A percentile compares a stretch with the other conserved stretches of the same genome.
Evolutionary conservation across 2,329 filamentous ascomycete species (phyloP).

Genomic region (Colletotrichum tabaci): DNA sequence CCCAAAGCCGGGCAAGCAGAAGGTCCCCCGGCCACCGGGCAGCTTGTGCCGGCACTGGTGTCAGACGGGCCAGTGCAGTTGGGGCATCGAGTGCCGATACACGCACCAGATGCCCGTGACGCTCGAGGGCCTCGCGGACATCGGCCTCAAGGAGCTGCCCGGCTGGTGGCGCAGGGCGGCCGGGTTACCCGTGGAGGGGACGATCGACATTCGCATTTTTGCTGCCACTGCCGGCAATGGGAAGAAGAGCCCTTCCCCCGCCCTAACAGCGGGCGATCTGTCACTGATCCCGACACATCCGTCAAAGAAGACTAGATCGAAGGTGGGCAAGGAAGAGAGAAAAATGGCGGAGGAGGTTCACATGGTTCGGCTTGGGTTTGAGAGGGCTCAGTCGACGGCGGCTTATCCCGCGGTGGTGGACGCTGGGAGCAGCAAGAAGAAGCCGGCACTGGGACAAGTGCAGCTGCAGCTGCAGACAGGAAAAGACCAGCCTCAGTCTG

Average conservation of each 20-base stretch:
- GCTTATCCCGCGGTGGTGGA: slow-evolving; percentile 4
- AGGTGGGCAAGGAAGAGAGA: slow-evolving; percentile 11
- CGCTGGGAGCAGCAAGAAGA: slow-evolving; percentile 13
- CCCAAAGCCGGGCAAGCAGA: slow-evolving; percentile 22
- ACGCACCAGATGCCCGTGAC: slow-evolving; percentile 64
- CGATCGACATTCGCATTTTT: slow-evolving; percentile 38
- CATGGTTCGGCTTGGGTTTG: slow-evolving; percentile 14
- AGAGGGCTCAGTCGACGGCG: slow-evolving; percentile 16
- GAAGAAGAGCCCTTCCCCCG: slow-evolving; percentile 21
- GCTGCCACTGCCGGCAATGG: slow-evolving; percentile 1
- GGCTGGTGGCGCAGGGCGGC: slow-evolving; percentile 56
- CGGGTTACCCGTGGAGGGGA: slow-evolving; percentile 28
- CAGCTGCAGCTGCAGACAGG: not conserved
- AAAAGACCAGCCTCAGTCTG: not conserved
- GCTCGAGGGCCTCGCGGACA: slow-evolving; percentile 54
- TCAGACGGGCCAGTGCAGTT: slow-evolving; percentile 62
- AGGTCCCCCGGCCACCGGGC: slow-evolving; percentile 24
- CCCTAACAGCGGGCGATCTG: not conserved
- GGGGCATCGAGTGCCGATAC: slow-evolving; percentile 59
- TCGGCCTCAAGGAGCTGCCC: slow-evolving; percentile 60
- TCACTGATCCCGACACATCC: not conserved
- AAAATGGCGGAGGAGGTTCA: slow-evolving; percentile 33
- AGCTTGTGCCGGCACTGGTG: slow-evolving; percentile 64
- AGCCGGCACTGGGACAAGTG: not conserved
- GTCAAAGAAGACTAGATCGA: slow-evolving; percentile 28